These are phyloP conservation scores for Yamadazyma conglobata DNA, from an alignment of 1,139 yeast species.

Conservation along the genomic window DNA sequence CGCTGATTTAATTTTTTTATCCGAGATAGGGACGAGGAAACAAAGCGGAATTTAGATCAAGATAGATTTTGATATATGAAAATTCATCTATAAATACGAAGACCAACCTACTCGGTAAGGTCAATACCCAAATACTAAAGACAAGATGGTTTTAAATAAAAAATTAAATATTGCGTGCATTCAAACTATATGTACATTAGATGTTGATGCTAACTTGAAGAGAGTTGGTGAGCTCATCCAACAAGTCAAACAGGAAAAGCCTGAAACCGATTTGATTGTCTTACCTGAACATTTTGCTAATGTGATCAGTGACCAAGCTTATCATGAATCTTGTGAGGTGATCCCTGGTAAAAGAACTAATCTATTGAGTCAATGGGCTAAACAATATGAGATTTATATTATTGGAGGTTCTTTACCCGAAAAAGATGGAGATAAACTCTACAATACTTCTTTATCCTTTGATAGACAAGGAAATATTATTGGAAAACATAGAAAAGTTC, in stretches of 20 bases:
- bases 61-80: too few species aligned
- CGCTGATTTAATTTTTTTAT: too few species aligned
- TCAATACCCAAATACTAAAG: too few species aligned
- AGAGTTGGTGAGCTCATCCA: conserved; percentile 49
- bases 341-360: conserved; percentile 23
- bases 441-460: conserved; percentile 31
- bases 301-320: conserved; percentile 18
- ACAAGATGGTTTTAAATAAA: conserved; percentile 8
- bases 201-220: conserved; percentile 52
- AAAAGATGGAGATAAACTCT: conserved; percentile 14
- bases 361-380: conserved; percentile 20
- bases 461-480: conserved; percentile 55
- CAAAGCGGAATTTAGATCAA: too few species aligned
- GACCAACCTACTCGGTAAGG: too few species aligned
- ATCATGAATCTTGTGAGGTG: conserved; percentile 19
- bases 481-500: conserved; percentile 74
- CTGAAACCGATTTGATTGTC: conserved; percentile 24
- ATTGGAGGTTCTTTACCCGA: conserved; percentile 27
- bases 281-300: conserved; percentile 21
- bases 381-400: conserved; percentile 18
- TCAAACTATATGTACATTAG: conserved; percentile 68
- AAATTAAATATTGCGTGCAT: conserved; percentile 61
- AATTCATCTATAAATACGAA: too few species aligned
- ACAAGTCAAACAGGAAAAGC: conserved; percentile 47
- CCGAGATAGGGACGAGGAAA: too few species aligned